phyloP scores from a whole-genome alignment of 176 grass and related monocot species.

The Aegilops bicornis region DNA sequence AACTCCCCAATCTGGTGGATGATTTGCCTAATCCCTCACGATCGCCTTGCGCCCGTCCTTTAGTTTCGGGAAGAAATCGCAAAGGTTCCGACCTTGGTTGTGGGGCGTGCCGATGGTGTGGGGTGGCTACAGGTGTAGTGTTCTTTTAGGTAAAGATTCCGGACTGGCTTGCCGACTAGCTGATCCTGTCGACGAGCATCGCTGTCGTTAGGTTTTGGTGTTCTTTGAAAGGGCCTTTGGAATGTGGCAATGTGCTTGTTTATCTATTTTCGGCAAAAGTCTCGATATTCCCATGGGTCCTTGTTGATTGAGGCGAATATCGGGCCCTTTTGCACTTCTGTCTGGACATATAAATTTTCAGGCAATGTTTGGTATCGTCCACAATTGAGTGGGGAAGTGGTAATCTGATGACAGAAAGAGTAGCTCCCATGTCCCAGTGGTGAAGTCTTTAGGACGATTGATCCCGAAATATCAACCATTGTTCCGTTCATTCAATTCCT shows the following conservation, averaged over 20 bases:
- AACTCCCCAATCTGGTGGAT: conserved; percentile 4
- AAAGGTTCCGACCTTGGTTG: not conserved
- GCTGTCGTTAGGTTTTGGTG: conserved; percentile 35
- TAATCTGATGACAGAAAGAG: not conserved
- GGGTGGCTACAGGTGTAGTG: conserved; percentile 23
- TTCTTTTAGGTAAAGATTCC: conserved; percentile 44
- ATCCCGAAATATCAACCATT: not conserved
- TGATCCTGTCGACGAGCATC: conserved; percentile 31
- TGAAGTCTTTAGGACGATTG: not conserved
- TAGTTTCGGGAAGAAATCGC: conserved; percentile 9
- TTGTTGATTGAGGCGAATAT: conserved; percentile 28
- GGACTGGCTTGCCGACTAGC: conserved; percentile 31
- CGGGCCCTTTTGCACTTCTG: conserved; percentile 2
- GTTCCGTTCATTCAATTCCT: not conserved
- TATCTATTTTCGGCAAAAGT: conserved; percentile 15
- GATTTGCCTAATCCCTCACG: conserved; percentile 24
- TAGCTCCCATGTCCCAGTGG: not conserved
- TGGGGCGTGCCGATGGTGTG: not conserved
- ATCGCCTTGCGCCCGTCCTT: not conserved
- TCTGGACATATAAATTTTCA: not conserved
- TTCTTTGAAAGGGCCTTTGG: conserved; percentile 37
- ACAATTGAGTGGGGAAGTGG: not conserved
- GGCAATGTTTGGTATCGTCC: not conserved
- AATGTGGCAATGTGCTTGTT: conserved; percentile 27
- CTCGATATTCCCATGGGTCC: conserved; percentile 22